Base-by-base conservation (phyloP, 768 basidiomycete species). In the Dentipellis fragilis region DNA sequence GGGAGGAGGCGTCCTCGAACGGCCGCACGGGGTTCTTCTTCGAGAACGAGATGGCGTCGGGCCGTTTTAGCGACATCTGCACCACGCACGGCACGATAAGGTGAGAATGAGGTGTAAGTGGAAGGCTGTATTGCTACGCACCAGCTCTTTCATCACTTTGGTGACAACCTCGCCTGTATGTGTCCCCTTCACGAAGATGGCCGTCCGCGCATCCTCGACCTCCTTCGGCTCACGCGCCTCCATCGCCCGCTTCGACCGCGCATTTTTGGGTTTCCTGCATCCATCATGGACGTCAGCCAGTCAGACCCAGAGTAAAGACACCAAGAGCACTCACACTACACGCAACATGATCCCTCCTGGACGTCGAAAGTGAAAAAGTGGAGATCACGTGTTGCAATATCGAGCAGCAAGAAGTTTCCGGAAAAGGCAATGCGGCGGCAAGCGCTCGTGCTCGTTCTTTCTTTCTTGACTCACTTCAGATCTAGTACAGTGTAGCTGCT, bases 11-110 rank as follows among this genome's bases (percentile, higher is more conserved):
- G 56, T 89, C 78, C 63, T 98, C 95, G 66, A 99, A 98, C 4
- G 96, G 96, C 40, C 87, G 85, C 10, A 98, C 80, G 22, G 72
- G 67, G 67, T 98, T 98, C 71, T 96, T 95, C 69, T 94, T 96
- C 48, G 87, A 89, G 73, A 98, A 99, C 11, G 91, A 81, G 58
- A 98, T 87, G 0, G 85, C 85, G 64, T 95, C 62, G 0, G 96
- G 95, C 56, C 89, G 86, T 70, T 98, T 98, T 58, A 98, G 79
- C 2, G 90, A 84, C 85, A 94, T 93, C 94, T 96, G 63, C 54
- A 22, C 17, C 9, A 52, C 14, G 34, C 11, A n/a, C n/a, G n/a
- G n/a, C n/a, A n/a, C n/a, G n/a, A n/a, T n/a, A n/a, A 17, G 22
- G 42, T 52, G 23, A 47, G 12, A 40, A 12, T 29, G 19, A 34